A percentile compares a stretch with the other conserved stretches of the same genome.
Conservation (phyloP, 352 stramenopile genomes). For the Plasmopara viticola region DNA sequence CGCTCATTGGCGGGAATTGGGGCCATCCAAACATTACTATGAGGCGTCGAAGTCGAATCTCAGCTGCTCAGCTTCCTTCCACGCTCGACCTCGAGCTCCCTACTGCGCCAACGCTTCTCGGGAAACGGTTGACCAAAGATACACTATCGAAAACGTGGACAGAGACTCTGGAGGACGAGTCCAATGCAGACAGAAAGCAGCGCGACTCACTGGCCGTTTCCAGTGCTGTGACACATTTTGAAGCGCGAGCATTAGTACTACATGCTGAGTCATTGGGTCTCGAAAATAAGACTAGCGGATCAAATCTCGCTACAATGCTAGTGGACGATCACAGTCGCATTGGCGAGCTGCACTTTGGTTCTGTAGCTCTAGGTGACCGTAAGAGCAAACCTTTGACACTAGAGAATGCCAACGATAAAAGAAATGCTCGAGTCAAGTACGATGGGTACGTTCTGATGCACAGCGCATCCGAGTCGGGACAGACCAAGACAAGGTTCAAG, state of each 20-base stretch:
- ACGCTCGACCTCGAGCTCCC: slow-evolving; percentile 1
- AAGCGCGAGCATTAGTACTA: slow-evolving; percentile 16
- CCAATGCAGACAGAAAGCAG: neutral
- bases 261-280: slow-evolving; percentile 4
- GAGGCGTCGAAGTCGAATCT: slow-evolving; percentile 4
- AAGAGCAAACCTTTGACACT: slow-evolving; percentile 47
- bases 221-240: slow-evolving; percentile 16
- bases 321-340: slow-evolving; percentile 41
- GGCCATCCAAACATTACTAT: slow-evolving; percentile 19
- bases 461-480: slow-evolving; percentile 2
- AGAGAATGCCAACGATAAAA: slow-evolving; percentile 48
- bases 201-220: slow-evolving; percentile 3
- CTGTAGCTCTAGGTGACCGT: slow-evolving; percentile 38
- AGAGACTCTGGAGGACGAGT: slow-evolving; percentile 5
- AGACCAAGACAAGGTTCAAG: slow-evolving; percentile 42
- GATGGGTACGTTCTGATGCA: slow-evolving; percentile 49
- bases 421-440: slow-evolving; percentile 61
- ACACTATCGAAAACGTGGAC: slow-evolving; percentile 4
- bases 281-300: slow-evolving; percentile 2
- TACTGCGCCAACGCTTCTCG: slow-evolving; percentile 11
- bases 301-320: slow-evolving; percentile 21
- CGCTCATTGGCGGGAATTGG: slow-evolving; percentile 4
- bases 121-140: slow-evolving; percentile 15
- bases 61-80: slow-evolving; percentile 1
- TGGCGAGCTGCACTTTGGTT: slow-evolving; percentile 44